Percentiles rank a stretch among this genome's conserved stretches.
phyloP scores from a whole-genome alignment of 306 rosid genomes.

The Castanea sativa region DNA sequence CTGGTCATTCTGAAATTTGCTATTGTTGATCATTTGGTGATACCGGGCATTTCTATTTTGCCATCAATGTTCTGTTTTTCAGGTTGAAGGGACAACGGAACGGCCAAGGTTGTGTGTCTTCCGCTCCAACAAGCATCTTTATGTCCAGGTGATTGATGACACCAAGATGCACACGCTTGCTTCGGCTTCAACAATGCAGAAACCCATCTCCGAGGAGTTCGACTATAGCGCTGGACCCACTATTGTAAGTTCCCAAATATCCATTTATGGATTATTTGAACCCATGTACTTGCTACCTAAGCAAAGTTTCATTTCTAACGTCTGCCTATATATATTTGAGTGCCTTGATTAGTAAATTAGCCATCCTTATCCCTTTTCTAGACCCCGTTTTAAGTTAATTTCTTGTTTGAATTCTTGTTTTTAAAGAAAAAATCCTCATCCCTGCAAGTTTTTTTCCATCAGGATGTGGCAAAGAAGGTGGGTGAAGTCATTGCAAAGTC shows the following conservation, averaged over 20 bases:
- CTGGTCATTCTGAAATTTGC: conserved; percentile 8
- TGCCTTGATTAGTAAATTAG: not conserved
- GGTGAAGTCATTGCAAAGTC: conserved; percentile 89
- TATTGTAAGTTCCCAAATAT: conserved; percentile 50
- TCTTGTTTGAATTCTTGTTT: not conserved
- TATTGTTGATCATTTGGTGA: conserved; percentile 10
- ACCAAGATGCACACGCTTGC: conserved; percentile 92
- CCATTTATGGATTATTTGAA: not conserved
- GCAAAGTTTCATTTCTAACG: not conserved
- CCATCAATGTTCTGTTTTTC: conserved; percentile 19
- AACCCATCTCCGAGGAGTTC: conserved; percentile 68
- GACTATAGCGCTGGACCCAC: conserved; percentile 78
- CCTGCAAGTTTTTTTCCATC: conserved; percentile 24
- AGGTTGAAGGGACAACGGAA: conserved; percentile 97
- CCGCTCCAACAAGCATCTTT: conserved; percentile 92
- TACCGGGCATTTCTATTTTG: not conserved
- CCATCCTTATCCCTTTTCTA: not conserved
- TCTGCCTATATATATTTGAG: not conserved
- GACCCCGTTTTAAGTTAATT: not conserved
- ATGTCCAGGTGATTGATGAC: conserved; percentile 95
- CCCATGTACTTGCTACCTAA: conserved; percentile 1
- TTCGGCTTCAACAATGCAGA: conserved; percentile 89
- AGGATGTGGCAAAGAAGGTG: conserved; percentile 91
- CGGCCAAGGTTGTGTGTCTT: conserved; percentile 88
- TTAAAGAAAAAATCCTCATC: conserved; percentile 6